Evolutionary conservation across 1,284 basidiomycete species (phyloP).

Genomic region (Sparassis latifolia): DNA sequence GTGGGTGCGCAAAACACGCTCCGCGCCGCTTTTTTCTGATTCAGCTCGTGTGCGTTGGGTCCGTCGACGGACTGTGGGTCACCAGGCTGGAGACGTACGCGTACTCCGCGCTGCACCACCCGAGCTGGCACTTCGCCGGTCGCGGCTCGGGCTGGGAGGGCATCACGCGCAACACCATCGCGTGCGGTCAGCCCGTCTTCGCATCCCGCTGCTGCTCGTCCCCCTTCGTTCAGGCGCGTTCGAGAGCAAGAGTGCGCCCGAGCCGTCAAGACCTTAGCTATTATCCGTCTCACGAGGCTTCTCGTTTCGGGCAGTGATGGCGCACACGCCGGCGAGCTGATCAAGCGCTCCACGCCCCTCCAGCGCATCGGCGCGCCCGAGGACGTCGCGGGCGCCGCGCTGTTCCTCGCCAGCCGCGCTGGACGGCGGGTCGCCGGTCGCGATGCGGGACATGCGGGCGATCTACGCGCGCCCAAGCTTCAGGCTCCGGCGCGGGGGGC

Average conservation of each 20-base stretch:
- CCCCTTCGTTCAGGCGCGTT: slow-evolving; percentile 32
- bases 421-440: slow-evolving; percentile 56
- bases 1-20: slow-evolving; percentile 26
- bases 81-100: slow-evolving; percentile 62
- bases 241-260: slow-evolving; percentile 40
- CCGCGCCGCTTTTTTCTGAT: background rate
- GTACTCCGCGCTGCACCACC: slow-evolving; percentile 58
- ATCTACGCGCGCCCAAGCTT: no score
- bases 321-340: slow-evolving; percentile 47
- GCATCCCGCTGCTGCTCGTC: background rate
- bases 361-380: slow-evolving; percentile 54
- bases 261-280: background rate
- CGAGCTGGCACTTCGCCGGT: slow-evolving; percentile 56
- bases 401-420: slow-evolving; percentile 55
- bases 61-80: slow-evolving; percentile 49
- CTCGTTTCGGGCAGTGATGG: slow-evolving; percentile 44
- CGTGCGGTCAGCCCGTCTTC: slow-evolving; percentile 41
- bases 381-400: slow-evolving; percentile 55
- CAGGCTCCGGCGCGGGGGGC: no score
- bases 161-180: slow-evolving; percentile 65
- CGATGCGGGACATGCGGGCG: no score
- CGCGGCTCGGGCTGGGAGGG: slow-evolving; percentile 48
- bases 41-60: slow-evolving; percentile 44
- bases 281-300: background rate
- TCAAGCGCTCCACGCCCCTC: slow-evolving; percentile 43